Conservation (phyloP, 2,329 filamentous ascomycete genomes). For the Colletotrichum tabaci region DNA sequence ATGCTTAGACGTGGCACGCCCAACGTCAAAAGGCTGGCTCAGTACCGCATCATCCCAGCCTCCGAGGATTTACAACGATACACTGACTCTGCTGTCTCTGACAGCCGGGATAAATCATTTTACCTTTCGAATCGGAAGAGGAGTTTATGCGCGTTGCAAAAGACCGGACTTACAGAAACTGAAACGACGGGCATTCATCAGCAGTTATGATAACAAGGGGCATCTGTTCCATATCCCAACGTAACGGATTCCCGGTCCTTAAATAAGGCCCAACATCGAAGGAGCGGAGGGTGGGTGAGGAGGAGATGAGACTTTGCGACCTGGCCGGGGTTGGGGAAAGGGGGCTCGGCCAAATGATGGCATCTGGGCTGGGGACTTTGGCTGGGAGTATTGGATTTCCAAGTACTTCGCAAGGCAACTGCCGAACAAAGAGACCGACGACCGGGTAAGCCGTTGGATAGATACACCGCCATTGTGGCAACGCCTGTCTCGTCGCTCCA, state of each 20-base stretch:
- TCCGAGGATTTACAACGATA: constrained; percentile 12
- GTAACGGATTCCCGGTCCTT: constrained; percentile 69
- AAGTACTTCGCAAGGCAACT: not conserved
- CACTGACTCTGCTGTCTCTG: not conserved
- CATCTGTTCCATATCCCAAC: constrained; percentile 70
- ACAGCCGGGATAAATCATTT: constrained; percentile 49
- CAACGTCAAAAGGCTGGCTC: constrained; percentile 53
- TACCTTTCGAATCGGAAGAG: constrained; percentile 46
- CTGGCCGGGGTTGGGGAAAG: constrained; percentile 47
- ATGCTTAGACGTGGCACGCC: constrained; percentile 63
- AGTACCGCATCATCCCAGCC: constrained; percentile 54
- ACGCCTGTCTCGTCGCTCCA: not conserved
- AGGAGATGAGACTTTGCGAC: constrained; percentile 49
- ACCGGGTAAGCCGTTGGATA: not conserved
- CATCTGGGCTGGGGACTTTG: constrained; percentile 54
- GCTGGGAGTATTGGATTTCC: not conserved
- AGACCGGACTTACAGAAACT: constrained; percentile 5
- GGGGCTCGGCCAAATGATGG: constrained; percentile 54
- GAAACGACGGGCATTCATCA: constrained; percentile 49
- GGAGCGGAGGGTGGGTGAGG: constrained; percentile 46
- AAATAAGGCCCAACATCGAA: constrained; percentile 47
- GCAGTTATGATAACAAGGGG: constrained; percentile 53
- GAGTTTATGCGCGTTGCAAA: constrained; percentile 42
- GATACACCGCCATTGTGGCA: not conserved
- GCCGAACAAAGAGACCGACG: not conserved